Percentiles rank a stretch among this genome's conserved stretches.
Evolutionary conservation across 2,329 filamentous ascomycete genomes (phyloP).

Genomic region (Endothia cerciana): DNA sequence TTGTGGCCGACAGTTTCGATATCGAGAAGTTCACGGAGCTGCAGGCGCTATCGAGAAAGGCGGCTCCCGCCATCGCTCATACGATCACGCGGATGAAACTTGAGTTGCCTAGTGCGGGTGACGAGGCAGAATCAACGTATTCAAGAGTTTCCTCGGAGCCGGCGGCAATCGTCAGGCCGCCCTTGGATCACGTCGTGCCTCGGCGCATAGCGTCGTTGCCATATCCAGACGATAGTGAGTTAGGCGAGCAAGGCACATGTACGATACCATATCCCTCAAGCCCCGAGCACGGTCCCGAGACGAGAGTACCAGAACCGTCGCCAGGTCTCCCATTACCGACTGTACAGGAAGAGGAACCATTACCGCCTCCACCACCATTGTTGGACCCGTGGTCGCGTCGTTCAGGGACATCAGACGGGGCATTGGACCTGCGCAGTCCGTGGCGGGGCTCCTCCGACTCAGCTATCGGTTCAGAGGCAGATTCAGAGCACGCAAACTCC

Average conservation of each 20-base stretch:
- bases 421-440: neutral
- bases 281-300: neutral
- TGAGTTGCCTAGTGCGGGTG: constrained; percentile 35
- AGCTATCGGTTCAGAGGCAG: neutral
- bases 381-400: neutral
- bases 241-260: neutral
- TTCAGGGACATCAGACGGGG: neutral
- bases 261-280: constrained; percentile 13
- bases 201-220: neutral
- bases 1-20: constrained; percentile 56
- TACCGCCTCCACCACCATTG: neutral
- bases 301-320: neutral
- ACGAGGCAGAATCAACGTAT: constrained; percentile 15
- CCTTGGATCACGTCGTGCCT: constrained; percentile 13
- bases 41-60: constrained; percentile 51
- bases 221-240: constrained; percentile 2
- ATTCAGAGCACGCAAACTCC: neutral
- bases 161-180: neutral
- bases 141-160: neutral
- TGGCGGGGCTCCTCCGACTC: neutral
- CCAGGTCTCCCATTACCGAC: neutral
- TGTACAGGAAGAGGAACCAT: constrained; percentile 5
- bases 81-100: constrained; percentile 60
- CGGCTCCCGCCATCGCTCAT: constrained; percentile 53
- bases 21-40: constrained; percentile 52